Evolutionary conservation across 768 basidiomycete genomes (phyloP), one percentile per base, ranked within the genome.

Genomic region (Lentinula detonsa): DNA sequence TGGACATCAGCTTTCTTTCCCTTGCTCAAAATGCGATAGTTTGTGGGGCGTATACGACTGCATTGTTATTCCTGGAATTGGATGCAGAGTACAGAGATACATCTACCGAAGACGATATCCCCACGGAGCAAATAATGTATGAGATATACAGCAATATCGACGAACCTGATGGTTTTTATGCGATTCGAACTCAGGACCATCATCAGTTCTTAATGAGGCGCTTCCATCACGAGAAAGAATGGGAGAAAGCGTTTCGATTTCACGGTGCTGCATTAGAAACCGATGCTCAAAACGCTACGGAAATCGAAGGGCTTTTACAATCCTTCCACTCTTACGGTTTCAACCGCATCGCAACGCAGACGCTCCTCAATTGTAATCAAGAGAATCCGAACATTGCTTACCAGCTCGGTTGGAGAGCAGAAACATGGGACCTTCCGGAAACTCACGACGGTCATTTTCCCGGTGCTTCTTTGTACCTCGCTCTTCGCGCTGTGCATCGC

Each of bases 101-200:
- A 37, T 70, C 71, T 10, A 57, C 65, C 33, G 63, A 67, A 18
- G 71, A 73, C 6, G 68, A 68, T n/a, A 62, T 67, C 2, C 71
- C 73, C 15, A 74, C 79, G 1, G 91, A 93, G 65, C 77, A 89
- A 61, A 78, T 95, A 28, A 75, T 98, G 21, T 98, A 94, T 75
- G 88, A 90, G 54, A 93, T 98, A 54, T 99, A 98, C 68, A 86
- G 87, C 58, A 90, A 94, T 66, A 94, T 99, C 62, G 95, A 97
- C 68, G 97, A 99, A 70, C 95, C 95, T 0, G 97, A 99, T 67
- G 95, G 97, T 1, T 99, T 99, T 71, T 99, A 99, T 72, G 94
- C 94, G 5, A 94, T 98, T 62, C 81, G 87, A 63, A 86, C 89
- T 6, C 73, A 80, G 35, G 86, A 98, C 68, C 81, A 91, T n/a